Evolutionary conservation across 2,329 filamentous ascomycete genomes (phyloP).

Genomic region (Gaeumannomyces sp.): DNA sequence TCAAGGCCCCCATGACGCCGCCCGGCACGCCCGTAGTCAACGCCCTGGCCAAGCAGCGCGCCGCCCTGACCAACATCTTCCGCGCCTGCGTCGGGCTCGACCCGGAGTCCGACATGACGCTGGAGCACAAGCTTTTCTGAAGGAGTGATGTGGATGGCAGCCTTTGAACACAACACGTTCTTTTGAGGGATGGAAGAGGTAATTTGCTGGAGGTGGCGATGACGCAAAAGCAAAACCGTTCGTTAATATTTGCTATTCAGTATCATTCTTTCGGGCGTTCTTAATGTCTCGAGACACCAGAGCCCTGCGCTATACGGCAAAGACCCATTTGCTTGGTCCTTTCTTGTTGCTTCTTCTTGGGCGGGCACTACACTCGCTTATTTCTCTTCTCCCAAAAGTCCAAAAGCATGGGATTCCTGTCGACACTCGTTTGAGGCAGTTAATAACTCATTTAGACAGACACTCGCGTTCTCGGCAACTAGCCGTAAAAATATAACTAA

Average conservation of each 20-base stretch:
- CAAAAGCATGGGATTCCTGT: not conserved
- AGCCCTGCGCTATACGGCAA: too few species aligned
- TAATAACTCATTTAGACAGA: not conserved
- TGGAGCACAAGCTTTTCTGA: constrained; percentile 96
- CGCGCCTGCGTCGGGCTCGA: constrained; percentile 93
- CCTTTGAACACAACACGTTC: too few species aligned
- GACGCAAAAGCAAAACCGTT: not conserved
- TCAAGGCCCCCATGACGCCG: constrained; percentile 90
- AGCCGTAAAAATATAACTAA: too few species aligned
- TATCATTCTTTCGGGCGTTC: not conserved
- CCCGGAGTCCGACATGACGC: constrained; percentile 97
- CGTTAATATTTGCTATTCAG: not conserved
- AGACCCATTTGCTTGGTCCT: too few species aligned
- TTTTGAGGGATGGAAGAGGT: not conserved
- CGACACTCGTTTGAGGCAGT: not conserved
- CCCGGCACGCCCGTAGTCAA: constrained; percentile 95
- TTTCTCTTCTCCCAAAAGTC: not conserved
- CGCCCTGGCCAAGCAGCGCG: constrained; percentile 90
- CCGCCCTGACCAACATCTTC: constrained; percentile 95
- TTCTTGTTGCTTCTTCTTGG: not conserved
- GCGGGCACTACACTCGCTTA: not conserved
- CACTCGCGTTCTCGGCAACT: too few species aligned
- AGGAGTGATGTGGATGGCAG: not conserved
- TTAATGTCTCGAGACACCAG: too few species aligned
- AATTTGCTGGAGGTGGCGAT: not conserved